Evolutionary conservation across 768 basidiomycete genomes (phyloP).

Genomic region (Boletus vinaceobasis): DNA sequence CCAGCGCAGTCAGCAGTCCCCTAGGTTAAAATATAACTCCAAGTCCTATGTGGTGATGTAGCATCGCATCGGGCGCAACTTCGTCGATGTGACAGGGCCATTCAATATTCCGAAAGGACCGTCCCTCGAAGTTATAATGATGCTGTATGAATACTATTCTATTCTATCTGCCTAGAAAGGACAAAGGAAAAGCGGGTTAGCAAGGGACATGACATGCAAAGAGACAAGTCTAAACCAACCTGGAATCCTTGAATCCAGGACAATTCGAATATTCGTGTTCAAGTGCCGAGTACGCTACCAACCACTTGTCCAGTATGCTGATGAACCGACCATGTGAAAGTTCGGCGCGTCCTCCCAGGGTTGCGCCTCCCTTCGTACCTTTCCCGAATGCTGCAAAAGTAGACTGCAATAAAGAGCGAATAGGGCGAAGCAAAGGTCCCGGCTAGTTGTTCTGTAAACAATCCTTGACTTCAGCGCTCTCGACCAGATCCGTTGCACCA

Average conservation of each 20-base stretch:
- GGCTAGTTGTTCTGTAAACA: not conserved
- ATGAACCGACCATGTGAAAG: constrained; percentile 1
- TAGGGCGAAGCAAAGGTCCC: not conserved
- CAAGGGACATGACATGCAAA: not conserved
- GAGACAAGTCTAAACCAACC: not conserved
- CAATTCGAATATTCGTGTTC: not conserved
- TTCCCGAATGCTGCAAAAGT: not conserved
- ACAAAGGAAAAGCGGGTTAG: not conserved
- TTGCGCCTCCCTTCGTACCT: not conserved
- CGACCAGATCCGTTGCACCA: not conserved
- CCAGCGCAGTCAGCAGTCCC: too few species aligned
- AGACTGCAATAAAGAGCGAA: not conserved
- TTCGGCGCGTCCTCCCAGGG: not conserved
- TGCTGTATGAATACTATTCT: not conserved
- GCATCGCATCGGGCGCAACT: too few species aligned
- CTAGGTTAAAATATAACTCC: too few species aligned
- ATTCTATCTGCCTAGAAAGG: not conserved
- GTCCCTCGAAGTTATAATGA: too few species aligned
- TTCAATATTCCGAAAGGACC: too few species aligned
- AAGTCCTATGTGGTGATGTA: too few species aligned
- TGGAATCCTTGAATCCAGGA: not conserved
- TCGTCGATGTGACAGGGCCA: too few species aligned
- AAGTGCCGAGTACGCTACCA: not conserved
- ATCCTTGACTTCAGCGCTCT: too few species aligned
- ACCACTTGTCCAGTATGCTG: not conserved